Conservation (phyloP, 192 early-diverging fungal species). For the Oehlia diaphana region DNA sequence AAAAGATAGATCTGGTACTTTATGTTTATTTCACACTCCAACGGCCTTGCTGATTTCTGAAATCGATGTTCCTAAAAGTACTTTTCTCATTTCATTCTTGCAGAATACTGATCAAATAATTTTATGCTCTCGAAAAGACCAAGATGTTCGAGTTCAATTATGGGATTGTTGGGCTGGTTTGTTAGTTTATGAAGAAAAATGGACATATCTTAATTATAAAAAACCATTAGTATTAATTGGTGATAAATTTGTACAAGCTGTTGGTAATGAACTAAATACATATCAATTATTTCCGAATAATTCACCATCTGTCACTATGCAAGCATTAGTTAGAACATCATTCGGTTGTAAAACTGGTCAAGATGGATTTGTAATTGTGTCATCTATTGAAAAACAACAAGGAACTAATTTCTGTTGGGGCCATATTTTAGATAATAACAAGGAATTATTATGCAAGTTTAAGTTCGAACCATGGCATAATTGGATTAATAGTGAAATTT, state of each 20-base stretch:
- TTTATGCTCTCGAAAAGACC: not conserved
- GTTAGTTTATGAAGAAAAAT: not conserved
- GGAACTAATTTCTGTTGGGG: not conserved
- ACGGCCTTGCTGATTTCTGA: not conserved
- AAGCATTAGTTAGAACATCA: not conserved
- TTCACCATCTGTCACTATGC: not conserved
- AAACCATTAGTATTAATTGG: not conserved
- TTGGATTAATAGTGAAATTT: not conserved
- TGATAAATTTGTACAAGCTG: not conserved
- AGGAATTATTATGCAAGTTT: not conserved
- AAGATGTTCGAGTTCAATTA: not conserved
- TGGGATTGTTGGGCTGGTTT: constrained; percentile 4
- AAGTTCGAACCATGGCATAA: constrained; percentile 12
- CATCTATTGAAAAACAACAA: not conserved
- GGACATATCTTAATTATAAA: not conserved
- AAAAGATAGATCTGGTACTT: not conserved
- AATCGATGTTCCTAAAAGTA: not conserved
- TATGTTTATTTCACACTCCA: not conserved
- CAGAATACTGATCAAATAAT: not conserved
- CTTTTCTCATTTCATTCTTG: not conserved
- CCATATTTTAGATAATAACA: not conserved
- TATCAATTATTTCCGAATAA: not conserved
- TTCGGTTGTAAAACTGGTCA: not conserved
- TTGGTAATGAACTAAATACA: not conserved
- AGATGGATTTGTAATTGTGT: not conserved